A percentile compares a stretch with the other conserved stretches of the same genome.
Evolutionary conservation across 2,329 filamentous ascomycete genomes (phyloP).

Genomic region (Exophiala viscosa): DNA sequence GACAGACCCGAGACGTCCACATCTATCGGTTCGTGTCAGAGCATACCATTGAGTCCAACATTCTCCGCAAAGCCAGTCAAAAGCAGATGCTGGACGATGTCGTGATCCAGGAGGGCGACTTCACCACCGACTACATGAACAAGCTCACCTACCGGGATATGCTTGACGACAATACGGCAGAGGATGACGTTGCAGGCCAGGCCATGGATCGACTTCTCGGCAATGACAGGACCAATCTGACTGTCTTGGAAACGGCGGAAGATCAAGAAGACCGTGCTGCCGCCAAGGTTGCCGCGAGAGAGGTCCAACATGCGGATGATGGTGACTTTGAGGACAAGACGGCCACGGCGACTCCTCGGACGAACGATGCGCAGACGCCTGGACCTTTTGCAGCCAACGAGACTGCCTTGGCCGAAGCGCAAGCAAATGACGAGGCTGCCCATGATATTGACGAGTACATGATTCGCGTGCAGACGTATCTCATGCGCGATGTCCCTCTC

Average conservation of each 20-base stretch:
- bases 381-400: slow-evolving; percentile 28
- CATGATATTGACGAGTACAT: slow-evolving; percentile 72
- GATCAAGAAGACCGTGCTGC: slow-evolving; percentile 88
- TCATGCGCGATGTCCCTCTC: slow-evolving; percentile 48
- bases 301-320: slow-evolving; percentile 78
- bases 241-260: slow-evolving; percentile 82
- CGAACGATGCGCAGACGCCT: slow-evolving; percentile 30
- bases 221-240: slow-evolving; percentile 49
- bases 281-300: slow-evolving; percentile 80
- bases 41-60: slow-evolving; percentile 96
- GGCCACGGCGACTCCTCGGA: slow-evolving; percentile 32
- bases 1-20: slow-evolving; percentile 94
- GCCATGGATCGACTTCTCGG: slow-evolving; percentile 85
- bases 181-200: slow-evolving; percentile 65
- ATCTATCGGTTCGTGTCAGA: slow-evolving; percentile 94
- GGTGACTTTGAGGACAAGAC: slow-evolving; percentile 73
- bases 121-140: slow-evolving; percentile 95
- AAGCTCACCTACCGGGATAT: slow-evolving; percentile 68
- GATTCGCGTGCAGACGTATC: slow-evolving; percentile 64
- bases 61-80: slow-evolving; percentile 91
- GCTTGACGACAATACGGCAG: slow-evolving; percentile 50
- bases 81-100: slow-evolving; percentile 98
- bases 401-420: slow-evolving; percentile 37
- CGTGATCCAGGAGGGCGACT: slow-evolving; percentile 96
- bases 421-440: slow-evolving; percentile 44